Conservation (phyloP, 768 basidiomycete genomes). For the Hericium alpestre region DNA sequence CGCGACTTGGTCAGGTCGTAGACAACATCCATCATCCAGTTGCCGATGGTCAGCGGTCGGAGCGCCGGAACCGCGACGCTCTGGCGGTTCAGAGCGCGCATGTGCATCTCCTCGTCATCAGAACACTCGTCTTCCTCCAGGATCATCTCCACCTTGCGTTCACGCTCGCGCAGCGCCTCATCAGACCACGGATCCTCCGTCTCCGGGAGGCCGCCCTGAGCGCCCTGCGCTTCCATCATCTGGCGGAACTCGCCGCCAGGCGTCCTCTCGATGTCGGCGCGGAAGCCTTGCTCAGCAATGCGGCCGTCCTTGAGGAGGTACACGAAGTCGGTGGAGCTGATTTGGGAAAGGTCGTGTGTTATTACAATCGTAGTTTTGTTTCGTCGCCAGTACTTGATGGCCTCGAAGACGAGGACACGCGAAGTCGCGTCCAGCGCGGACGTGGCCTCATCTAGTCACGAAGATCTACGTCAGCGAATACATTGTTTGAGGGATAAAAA, state of each 20-base stretch:
- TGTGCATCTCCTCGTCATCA: conserved; percentile 17
- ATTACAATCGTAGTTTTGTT: conserved; percentile 88
- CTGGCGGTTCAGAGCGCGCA: conserved; percentile 25
- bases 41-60: conserved; percentile 54
- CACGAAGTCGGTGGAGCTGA: conserved; percentile 69
- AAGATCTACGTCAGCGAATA: not conserved
- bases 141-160: conserved; percentile 35
- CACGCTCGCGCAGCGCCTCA: conserved; percentile 19
- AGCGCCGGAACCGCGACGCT: conserved; percentile 31
- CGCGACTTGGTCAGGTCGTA: conserved; percentile 44
- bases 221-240: conserved; percentile 52
- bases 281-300: conserved; percentile 82
- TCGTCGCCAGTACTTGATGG: conserved; percentile 54
- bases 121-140: conserved; percentile 34
- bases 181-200: conserved; percentile 21
- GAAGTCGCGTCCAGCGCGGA: conserved; percentile 82
- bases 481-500: not conserved
- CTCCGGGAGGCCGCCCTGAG: conserved; percentile 40
- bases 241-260: conserved; percentile 55
- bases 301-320: conserved; percentile 79
- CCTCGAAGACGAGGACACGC: conserved; percentile 73
- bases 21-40: conserved; percentile 80
- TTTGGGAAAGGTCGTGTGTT: conserved; percentile 89
- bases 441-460: conserved; percentile 58
- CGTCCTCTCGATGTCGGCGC: conserved; percentile 58